Base-by-base conservation (phyloP, 2,329 filamentous ascomycete genomes). In the Exophiala alcalophila region DNA sequence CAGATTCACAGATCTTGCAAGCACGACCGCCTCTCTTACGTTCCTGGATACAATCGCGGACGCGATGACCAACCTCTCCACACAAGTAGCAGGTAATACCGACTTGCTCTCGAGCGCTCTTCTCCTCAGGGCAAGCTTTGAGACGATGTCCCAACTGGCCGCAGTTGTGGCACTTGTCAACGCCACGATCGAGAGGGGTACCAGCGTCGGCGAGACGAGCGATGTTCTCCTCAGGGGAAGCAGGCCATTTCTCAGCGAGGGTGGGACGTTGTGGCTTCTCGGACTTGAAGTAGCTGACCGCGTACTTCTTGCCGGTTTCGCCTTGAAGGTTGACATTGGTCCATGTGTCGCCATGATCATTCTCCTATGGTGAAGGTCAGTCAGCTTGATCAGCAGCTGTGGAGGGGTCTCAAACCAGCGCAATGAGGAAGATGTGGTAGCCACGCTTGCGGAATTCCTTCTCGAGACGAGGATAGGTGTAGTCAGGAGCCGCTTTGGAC, bases 251-350 rank as follows among this genome's bases (percentile, higher is more conserved):
- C 2, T 65, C 60, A 14, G 64, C 61, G 14, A 73, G 65, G 29
- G 62, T 66, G 9, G 61, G 61, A 40, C 74, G 73, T 47, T 68
- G 68, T 4, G 72, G 64, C 49, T 73, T 70, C 10, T 59, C 49
- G 9, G 60, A 66, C 52, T 66, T 69, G 57, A 69, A 75, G 57
- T 74, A 71, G 0, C 67, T 67, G 40, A 77, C 65, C 18, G 68
- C 63, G 44, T 70, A 78, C 47, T 70, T 69, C 58, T 72, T 70
- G 44, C 71, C 67, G 12, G 67, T 54, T 38, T 74, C 71, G 32
- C 76, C 76, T 49, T 76, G 66, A 7, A 78, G 63, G 47, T 75
- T 68, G 50, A 79, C 69, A 16, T 76, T 64, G 33, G 66, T 76
- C 54, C 70, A 69, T 29, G 65, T 67, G 21, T 66, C 62, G 6